Conservation (phyloP, 1,284 basidiomycete species). For the Lentinula novae-zelandiae region DNA sequence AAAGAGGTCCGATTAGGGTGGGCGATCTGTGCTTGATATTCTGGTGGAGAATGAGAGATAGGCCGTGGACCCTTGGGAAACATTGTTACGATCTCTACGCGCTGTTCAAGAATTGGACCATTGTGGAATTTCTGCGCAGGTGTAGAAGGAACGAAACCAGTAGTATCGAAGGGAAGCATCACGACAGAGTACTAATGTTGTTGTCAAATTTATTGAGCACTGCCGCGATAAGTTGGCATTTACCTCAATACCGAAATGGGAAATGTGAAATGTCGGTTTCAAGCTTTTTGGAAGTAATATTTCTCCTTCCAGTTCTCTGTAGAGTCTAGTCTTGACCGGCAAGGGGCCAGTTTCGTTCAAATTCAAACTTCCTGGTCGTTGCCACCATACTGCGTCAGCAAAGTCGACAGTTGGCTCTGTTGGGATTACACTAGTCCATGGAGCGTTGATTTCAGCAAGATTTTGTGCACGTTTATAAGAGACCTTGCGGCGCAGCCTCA, state of each 20-base stretch:
- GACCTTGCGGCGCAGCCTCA: conserved; percentile 31
- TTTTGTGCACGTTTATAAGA: conserved; percentile 20
- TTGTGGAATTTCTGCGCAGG: background rate
- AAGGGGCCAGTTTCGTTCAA: background rate
- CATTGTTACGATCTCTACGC: conserved; percentile 30
- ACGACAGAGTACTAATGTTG: conserved; percentile 28
- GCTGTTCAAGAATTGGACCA: conserved; percentile 19
- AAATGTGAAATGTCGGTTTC: conserved; percentile 34
- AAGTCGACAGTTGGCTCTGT: conserved; percentile 16
- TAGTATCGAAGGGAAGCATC: conserved; percentile 24
- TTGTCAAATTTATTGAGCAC: background rate
- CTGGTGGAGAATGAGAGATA: conserved; percentile 17
- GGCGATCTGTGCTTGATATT: background rate
- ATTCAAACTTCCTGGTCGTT: conserved; percentile 18
- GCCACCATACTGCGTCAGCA: conserved; percentile 36
- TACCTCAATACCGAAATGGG: conserved; percentile 35
- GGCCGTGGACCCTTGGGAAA: conserved; percentile 27
- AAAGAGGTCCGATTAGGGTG: background rate
- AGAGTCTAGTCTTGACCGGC: background rate
- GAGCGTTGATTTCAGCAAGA: conserved; percentile 1
- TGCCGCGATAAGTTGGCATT: conserved; percentile 12
- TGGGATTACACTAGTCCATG: background rate
- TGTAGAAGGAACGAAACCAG: conserved; percentile 5
- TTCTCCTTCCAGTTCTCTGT: conserved; percentile 35
- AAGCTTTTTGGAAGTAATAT: conserved; percentile 35